Percentiles rank a stretch among this genome's conserved stretches.
phyloP scores from a whole-genome alignment of 1,284 basidiomycete genomes.

The Ganoderma resinaceum region DNA sequence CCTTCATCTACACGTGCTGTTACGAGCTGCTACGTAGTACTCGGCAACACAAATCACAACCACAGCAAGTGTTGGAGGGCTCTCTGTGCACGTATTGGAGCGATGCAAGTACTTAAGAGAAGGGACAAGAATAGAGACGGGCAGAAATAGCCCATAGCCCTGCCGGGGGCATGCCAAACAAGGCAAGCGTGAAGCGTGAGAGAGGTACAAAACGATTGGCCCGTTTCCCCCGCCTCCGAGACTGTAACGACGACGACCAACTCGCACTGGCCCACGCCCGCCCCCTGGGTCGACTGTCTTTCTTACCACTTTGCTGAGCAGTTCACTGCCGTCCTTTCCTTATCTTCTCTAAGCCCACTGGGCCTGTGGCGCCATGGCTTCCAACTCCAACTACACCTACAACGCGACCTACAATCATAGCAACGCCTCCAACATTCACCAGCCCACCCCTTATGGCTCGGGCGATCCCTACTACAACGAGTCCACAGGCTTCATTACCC shows the following conservation, averaged over 20 bases:
- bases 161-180: slow-evolving; percentile 21
- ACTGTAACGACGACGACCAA: slow-evolving; percentile 32
- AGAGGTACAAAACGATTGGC: not conserved
- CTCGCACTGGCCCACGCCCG: slow-evolving; percentile 20
- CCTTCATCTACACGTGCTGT: not conserved
- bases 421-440: slow-evolving; percentile 28
- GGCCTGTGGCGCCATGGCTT: slow-evolving; percentile 41
- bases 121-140: slow-evolving; percentile 14
- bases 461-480: slow-evolving; percentile 71
- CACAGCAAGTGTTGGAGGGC: not conserved
- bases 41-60: not conserved
- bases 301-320: slow-evolving; percentile 21
- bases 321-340: slow-evolving; percentile 40
- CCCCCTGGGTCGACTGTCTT: slow-evolving; percentile 19
- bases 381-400: slow-evolving; percentile 54
- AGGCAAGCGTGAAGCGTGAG: not conserved
- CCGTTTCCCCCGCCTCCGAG: slow-evolving; percentile 9
- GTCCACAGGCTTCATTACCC: slow-evolving; percentile 71
- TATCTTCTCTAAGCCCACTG: slow-evolving; percentile 26
- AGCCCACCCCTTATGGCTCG: slow-evolving; percentile 51
- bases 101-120: not conserved
- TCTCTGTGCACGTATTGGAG: not conserved
- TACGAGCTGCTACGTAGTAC: not conserved
- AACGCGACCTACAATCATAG: slow-evolving; percentile 51
- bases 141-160: slow-evolving; percentile 25